Percentiles rank a stretch among this genome's conserved stretches.
Conservation (phyloP, 192 early-diverging fungal species). For the Coemansia asiatica region DNA sequence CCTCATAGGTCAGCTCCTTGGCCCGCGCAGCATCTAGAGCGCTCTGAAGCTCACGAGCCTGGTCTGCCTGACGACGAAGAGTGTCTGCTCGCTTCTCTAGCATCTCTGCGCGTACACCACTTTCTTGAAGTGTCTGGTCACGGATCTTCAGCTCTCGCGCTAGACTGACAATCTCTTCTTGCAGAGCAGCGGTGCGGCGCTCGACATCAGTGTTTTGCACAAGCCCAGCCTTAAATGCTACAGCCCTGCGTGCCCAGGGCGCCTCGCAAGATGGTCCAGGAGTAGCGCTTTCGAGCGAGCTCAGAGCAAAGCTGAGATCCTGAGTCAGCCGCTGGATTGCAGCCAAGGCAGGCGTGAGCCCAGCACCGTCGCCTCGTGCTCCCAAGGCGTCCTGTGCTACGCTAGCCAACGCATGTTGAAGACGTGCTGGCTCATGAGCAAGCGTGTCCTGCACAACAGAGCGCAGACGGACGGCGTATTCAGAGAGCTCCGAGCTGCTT, state of each 20-base stretch:
- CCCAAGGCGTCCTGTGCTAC: constrained; percentile 47
- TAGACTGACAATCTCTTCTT: constrained; percentile 77
- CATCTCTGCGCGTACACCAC: constrained; percentile 70
- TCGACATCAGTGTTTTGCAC: constrained; percentile 79
- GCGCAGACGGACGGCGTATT: constrained; percentile 22
- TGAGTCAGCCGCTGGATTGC: constrained; percentile 23
- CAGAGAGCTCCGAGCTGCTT: constrained; percentile 17
- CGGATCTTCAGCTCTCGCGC: constrained; percentile 77
- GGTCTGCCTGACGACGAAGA: constrained; percentile 68
- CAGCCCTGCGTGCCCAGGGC: constrained; percentile 82
- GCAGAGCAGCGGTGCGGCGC: constrained; percentile 70
- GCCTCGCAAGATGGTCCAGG: constrained; percentile 38
- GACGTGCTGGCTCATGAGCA: constrained; percentile 11
- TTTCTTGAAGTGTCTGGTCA: constrained; percentile 80
- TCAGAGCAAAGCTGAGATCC: constrained; percentile 20
- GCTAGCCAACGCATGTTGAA: constrained; percentile 20
- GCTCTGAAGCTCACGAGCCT: constrained; percentile 61
- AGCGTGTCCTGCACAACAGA: constrained; percentile 18
- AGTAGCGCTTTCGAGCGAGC: constrained; percentile 11
- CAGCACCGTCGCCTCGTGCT: constrained; percentile 12
- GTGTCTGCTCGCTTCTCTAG: constrained; percentile 77
- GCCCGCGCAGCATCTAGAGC: constrained; percentile 59
- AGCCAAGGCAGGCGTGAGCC: constrained; percentile 21
- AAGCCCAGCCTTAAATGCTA: constrained; percentile 75
- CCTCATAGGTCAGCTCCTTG: constrained; percentile 70